Percentiles rank a stretch among this genome's conserved stretches.
These are phyloP conservation scores for Cryptomeria japonica DNA, from an alignment of 75 land plant genomes.

Conservation along the genomic window DNA sequence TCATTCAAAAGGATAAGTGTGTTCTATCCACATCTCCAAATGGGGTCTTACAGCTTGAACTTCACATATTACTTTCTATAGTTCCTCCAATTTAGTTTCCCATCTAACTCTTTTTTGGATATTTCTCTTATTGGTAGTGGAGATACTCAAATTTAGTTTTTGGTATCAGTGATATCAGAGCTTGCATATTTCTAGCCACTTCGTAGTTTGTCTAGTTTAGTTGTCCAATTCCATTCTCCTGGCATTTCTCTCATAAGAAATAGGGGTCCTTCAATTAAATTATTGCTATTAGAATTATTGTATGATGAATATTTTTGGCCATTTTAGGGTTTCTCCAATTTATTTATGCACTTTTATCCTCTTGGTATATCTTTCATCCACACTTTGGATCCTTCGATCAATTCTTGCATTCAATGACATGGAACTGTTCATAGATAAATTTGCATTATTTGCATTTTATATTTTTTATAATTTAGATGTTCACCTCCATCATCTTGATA, in stretches of 20 bases:
- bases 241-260: too few species aligned
- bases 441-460: too few species aligned
- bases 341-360: neutral
- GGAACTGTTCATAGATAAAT: neutral
- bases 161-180: too few species aligned
- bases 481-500: neutral
- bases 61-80: neutral
- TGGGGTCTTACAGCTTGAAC: too few species aligned
- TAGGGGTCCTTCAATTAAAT: too few species aligned
- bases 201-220: neutral
- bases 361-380: neutral
- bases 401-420: neutral
- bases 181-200: too few species aligned
- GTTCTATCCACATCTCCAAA: too few species aligned
- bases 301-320: neutral
- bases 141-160: too few species aligned
- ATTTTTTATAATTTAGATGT: neutral
- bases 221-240: neutral
- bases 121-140: too few species aligned
- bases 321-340: neutral
- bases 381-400: neutral
- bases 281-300: neutral
- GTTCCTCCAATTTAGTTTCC: neutral
- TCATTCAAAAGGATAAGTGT: too few species aligned
- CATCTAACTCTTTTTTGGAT: too few species aligned